Evolutionary conservation across 2,329 filamentous ascomycete genomes (phyloP), one percentile per base, ranked within the genome.

Genomic region (Aspergillus clavatus): DNA sequence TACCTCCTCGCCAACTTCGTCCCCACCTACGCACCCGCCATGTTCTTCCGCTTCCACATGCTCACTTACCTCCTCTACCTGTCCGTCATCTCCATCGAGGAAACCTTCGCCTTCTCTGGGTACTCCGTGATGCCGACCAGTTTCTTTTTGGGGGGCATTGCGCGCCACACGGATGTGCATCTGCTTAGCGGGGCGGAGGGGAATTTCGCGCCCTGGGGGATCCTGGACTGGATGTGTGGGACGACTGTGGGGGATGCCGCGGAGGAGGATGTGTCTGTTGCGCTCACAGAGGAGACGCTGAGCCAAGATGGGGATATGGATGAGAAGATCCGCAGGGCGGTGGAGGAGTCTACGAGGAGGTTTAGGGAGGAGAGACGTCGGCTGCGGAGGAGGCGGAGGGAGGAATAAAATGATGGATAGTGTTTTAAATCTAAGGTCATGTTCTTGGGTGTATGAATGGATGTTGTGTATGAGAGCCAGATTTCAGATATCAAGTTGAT

Each of bases 61-160:
- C 66, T 82, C 46, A 81, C 79, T 3, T 83, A 77, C 64, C 67
- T 81, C 31, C 51, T 81, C 22, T 76, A 81, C 45, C 61, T 80
- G 14, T 65, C 71, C 0, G 47, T 80, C 18, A 68, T 78, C 45
- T 80, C 77, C n/a, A 59, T 83, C 1, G 78, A 83, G 53, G 79
- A 82, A 48, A 72, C 78, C 0, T 80, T 82, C 51, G 72, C 78
- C 1, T 80, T 78, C 59, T 81, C 76, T 1, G 80, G 80, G 1
- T 83, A 83, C 62, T 76, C 73, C 2, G 66, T 76, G 1, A 66
- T 82, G 43, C 79, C 79, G 2, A 79, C 77, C 2, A 76, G 70
- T 6, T 79, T 82, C 53, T 72, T 83, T 55, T 62, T 83, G 6
- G 68, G 72, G 3, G 78, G 79, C 2, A 79, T 83, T 65, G 80